phyloP scores from a whole-genome alignment of 2,329 filamentous ascomycete genomes.

The Pseudogymnoascus verrucosus region DNA sequence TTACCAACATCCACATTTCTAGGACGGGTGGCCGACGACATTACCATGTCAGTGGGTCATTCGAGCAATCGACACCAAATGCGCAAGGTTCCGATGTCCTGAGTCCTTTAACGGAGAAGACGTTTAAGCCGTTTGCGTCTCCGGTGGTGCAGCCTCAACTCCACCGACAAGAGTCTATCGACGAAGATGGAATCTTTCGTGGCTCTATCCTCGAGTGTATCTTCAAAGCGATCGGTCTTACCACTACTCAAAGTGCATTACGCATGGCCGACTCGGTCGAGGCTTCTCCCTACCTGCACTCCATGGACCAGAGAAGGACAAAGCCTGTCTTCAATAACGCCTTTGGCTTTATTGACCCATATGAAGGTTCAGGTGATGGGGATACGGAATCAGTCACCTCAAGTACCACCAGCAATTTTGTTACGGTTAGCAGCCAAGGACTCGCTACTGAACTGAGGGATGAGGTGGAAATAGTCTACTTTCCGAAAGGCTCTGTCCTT shows the following conservation, averaged over 20 bases:
- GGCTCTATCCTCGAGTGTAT: constrained; percentile 91
- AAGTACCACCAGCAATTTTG: constrained; percentile 53
- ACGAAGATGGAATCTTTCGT: constrained; percentile 83
- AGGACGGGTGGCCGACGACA: constrained; percentile 46
- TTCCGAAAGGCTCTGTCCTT: constrained; percentile 86
- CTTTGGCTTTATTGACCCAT: constrained; percentile 83
- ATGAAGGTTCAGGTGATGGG: constrained; percentile 67
- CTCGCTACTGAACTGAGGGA: constrained; percentile 75
- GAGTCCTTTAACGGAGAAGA: constrained; percentile 35
- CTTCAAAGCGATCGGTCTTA: constrained; percentile 85
- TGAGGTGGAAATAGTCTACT: constrained; percentile 95
- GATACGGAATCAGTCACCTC: constrained; percentile 83
- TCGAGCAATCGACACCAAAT: constrained; percentile 23
- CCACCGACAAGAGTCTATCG: constrained; percentile 70
- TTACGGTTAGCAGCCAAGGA: constrained; percentile 50
- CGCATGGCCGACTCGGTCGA: constrained; percentile 69
- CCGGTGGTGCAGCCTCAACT: constrained; percentile 40
- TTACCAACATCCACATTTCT: constrained; percentile 68
- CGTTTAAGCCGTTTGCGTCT: constrained; percentile 50
- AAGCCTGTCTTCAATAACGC: constrained; percentile 77
- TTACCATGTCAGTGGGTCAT: constrained; percentile 10
- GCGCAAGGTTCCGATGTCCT: constrained; percentile 25
- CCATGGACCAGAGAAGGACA: constrained; percentile 72
- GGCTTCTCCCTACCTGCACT: constrained; percentile 74
- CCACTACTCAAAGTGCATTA: constrained; percentile 55